Evolutionary conservation across 129 eudicot genomes (phyloP), one percentile per base, ranked within the genome.

Genomic region (Solidago caesia): DNA sequence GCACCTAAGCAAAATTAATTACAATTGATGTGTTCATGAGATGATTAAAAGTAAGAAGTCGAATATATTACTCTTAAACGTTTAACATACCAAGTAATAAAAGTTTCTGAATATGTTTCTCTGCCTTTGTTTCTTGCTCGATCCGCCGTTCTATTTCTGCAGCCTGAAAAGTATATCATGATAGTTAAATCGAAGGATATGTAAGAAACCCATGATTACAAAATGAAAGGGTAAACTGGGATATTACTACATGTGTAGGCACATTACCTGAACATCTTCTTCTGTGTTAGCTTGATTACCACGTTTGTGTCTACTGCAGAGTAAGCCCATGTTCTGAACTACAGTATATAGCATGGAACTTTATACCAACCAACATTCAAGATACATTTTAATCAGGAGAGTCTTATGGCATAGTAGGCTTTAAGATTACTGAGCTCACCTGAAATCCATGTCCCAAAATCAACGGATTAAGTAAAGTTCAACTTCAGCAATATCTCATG

Each of bases 81-180:
- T 39, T 2, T 33, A 1, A 33, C 13, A 21, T 87, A 92, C 98
- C 98, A 84, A 92, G 98, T 75, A 92, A 76, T 59, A 92, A 79
- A 81, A 92, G 96, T 67, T 89, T 92, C 80, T 88, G 98, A 73
- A 92, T 88, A 80, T 89, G 98, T 80, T 88, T 87, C 63, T 92
- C 98, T 6, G 98, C 98, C 81, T 87, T 92, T 48, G 98, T 89
- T 86, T 92, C 98, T 82, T 79, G 98, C 84, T 92, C 95, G 75
- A 92, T 92, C 74, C 96, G 90, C 77, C 98, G 88, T 77, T 92
- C 98, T 77, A 92, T 92, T 75, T 91, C 97, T 68, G 92, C 96
- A 55, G 96, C 78, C 97, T 91, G 85, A 71, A 73, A 77, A 58
- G 4, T 21, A 77, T 29, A 70, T 42, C 44, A 53, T 71, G 8